Evolutionary conservation across 352 stramenopile genomes (phyloP).

Genomic region (Pythium brassicae): DNA sequence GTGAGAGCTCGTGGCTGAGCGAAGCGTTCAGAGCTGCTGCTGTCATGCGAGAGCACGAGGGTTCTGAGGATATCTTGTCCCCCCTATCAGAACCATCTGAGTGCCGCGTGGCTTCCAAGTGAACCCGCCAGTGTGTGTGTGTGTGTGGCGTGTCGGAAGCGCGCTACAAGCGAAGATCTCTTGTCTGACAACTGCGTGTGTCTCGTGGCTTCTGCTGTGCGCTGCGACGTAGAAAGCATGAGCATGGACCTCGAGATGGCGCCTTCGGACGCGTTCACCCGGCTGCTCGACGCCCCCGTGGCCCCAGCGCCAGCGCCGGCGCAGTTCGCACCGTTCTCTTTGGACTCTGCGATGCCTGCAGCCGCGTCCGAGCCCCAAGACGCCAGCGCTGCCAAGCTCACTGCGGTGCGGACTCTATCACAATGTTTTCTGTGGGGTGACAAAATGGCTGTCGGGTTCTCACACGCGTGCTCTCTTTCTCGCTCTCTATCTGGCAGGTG

Average conservation of each 20-base stretch:
- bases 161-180: neutral
- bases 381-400: slow-evolving; percentile 5
- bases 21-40: no score
- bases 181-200: neutral
- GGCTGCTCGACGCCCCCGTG: slow-evolving; percentile 3
- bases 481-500: slow-evolving; percentile 4
- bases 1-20: no score
- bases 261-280: slow-evolving; percentile 6
- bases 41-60: no score
- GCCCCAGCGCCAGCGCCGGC: neutral
- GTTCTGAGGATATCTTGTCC: no score
- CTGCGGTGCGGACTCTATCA: neutral
- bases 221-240: slow-evolving; percentile 4
- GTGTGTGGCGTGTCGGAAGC: neutral
- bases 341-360: neutral
- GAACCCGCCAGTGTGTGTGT: neutral
- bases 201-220: neutral
- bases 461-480: no score
- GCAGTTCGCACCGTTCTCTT: slow-evolving; percentile 5
- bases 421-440: neutral
- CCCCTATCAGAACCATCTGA: no score
- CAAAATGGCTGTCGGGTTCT: neutral
- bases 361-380: neutral
- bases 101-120: neutral
- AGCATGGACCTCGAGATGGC: slow-evolving; percentile 17